A percentile compares a stretch with the other conserved stretches of the same genome.
Conservation (phyloP, 176 grass and related monocot genomes). For the Luzula sylvatica region DNA sequence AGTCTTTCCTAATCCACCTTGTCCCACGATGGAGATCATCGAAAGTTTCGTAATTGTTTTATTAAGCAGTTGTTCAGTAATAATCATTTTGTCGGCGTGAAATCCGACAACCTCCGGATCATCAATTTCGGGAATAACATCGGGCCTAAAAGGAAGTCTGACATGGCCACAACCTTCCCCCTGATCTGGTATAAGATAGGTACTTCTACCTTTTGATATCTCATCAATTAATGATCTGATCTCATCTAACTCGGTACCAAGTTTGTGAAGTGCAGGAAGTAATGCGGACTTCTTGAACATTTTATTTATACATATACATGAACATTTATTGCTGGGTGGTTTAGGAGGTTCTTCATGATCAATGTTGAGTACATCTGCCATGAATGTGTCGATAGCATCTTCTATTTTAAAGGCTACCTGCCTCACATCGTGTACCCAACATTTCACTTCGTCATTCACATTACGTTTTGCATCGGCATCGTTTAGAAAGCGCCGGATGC, state of each 20-base stretch:
- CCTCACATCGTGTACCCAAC: not conserved
- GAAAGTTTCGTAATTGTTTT: not conserved
- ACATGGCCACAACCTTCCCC: not conserved
- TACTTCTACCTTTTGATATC: not conserved
- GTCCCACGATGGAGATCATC: not conserved
- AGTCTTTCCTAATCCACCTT: conserved; percentile 1
- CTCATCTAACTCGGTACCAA: not conserved
- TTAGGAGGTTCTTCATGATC: not conserved
- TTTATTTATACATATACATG: not conserved
- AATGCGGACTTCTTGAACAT: not conserved
- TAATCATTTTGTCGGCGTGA: not conserved
- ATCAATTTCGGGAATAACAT: not conserved
- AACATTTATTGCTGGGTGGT: not conserved
- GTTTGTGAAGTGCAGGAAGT: not conserved
- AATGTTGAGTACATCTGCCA: not conserved
- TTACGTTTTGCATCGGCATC: conserved; percentile 3
- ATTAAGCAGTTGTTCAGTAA: not conserved
- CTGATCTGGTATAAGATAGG: not conserved
- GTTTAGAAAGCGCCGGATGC: not conserved
- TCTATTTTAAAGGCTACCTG: not conserved
- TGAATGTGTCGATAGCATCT: conserved; percentile 6
- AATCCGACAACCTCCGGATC: conserved; percentile 1
- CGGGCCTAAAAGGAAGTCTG: not conserved
- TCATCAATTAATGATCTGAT: not conserved
- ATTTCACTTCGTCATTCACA: not conserved